Evolutionary conservation across 805 yeast genomes (phyloP), one percentile per base, ranked within the genome.

Genomic region (Saccharomycopsis malanga): DNA sequence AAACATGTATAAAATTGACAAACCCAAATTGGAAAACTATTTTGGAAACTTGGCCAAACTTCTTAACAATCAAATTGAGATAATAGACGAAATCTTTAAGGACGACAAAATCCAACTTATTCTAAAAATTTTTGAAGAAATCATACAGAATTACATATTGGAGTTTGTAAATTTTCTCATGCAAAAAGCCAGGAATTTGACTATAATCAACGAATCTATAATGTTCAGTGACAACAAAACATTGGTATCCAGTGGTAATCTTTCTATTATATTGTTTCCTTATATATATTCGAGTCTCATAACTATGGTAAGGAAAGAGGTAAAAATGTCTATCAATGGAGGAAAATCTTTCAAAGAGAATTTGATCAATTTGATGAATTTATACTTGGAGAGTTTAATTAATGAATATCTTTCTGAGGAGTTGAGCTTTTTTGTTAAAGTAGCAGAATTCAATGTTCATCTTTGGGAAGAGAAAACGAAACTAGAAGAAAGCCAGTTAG

Each of bases 391-490:
- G 48, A 65, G 66, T 1, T 52, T 58, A 9, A 56, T 69, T 15
- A 56, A 58, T 2, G 58, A 57, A 20, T 69, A 65, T 53, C 52
- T 67, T 30, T 59, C 61, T 15, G 57, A 62, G 9, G 63, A 64
- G 12, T 53, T 65, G 0, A 43, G 45, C 3, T 57, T 57, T 29
- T 69, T 68, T 52, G 61, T 60, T 25, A 50, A 55, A 14, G 52
- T 57, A 3, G 50, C 56, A 4, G 60, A 60, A 15, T 63, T 58
- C 42, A 66, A 64, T 29, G 63, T 70, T 24, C 61, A 64, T 14
- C 65, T 67, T 36, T 72, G 77, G 64, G 71, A 71, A 42, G 58
- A 59, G 14, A 58, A 58, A 20, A 61, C 63, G 40, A 48, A 53
- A 7, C 55, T 67, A 6, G 67, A 66, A 50, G 72, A 73, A 46